Base-by-base conservation (phyloP, 805 yeast genomes). In the Helenozyma baotianmanensis region DNA sequence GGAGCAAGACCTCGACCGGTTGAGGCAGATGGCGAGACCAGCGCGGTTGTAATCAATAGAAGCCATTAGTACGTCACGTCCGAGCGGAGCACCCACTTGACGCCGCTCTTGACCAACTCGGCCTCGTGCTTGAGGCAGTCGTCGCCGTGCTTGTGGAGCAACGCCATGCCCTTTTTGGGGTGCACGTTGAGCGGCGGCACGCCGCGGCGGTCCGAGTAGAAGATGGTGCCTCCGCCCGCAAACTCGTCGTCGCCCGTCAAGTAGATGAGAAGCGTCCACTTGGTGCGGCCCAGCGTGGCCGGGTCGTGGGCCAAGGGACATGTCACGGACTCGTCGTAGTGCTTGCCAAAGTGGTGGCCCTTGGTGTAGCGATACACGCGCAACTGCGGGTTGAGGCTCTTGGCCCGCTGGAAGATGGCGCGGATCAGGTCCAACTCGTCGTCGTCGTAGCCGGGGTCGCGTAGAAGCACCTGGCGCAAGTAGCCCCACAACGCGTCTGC, bases 141-240 rank as follows among this genome's bases (percentile, higher is more conserved):
- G 39, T 74, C 77, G 0, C 85, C 83, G 49, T 78, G 85, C 42
- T 76, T 76, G 45, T 78, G 85, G 29, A 78, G 52, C 25, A 78
- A 57, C 0, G 79, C 80, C 70, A 70, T 60, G 0, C 83, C 85
- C 35, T 58, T 64, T 12, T 50, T 46, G 0, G 82, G 82, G 35
- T 66, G 70, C 3, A 75, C 60, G 11, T 56, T 57, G 17, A 61
- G 42, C 1, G 58, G 56, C 14, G 48, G 39, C 2, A 42, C 40
- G 0, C 48, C 49, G 6, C 53, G 46, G 6, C 22, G 17, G 12
- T 50, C 49, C 3, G 60, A 61, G 39, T 76, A 63, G 40, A 78
- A 78, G 4, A 72, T 60, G 0, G 85, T 78, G 13, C 72, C 78
- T 0, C 85, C 85, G 11, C 83, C 84, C 8, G 42, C 39, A 29